phyloP scores from a whole-genome alignment of 2,329 filamentous ascomycete species.

The Epichloe uncinata region DNA sequence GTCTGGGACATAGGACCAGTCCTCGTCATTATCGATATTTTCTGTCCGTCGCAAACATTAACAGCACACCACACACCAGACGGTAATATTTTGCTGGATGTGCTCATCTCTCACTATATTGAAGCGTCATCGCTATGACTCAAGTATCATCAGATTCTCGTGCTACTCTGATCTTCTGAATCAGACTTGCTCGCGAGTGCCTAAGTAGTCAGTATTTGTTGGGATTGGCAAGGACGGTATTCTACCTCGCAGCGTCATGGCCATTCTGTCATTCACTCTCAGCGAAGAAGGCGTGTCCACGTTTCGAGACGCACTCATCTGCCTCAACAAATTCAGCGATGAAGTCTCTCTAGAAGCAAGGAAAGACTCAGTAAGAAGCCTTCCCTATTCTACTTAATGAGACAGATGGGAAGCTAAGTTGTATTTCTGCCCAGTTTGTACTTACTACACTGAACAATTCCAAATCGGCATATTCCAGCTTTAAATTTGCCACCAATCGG shows the following conservation, averaged over 20 bases:
- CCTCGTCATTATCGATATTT: too few species aligned
- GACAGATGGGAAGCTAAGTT: neutral
- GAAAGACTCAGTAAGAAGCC: slow-evolving; percentile 44
- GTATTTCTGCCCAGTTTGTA: slow-evolving; percentile 38
- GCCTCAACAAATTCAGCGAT: slow-evolving; percentile 68
- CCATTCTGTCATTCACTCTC: slow-evolving; percentile 58
- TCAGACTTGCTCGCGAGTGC: neutral
- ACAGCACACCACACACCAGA: neutral
- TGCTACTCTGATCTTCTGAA: neutral
- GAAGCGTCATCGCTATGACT: neutral
- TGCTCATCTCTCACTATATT: neutral
- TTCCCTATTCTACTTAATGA: neutral
- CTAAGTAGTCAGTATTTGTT: neutral
- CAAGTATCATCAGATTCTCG: neutral
- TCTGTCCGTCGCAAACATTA: too few species aligned
- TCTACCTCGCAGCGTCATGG: slow-evolving; percentile 26
- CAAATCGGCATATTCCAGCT: slow-evolving; percentile 65
- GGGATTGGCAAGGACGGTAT: neutral
- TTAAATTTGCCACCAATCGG: slow-evolving; percentile 49
- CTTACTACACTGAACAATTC: slow-evolving; percentile 68
- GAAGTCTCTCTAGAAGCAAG: slow-evolving; percentile 62
- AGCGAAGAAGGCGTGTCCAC: slow-evolving; percentile 58
- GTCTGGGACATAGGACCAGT: too few species aligned
- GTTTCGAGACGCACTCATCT: slow-evolving; percentile 60
- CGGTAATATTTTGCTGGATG: neutral